Evolutionary conservation across 2,329 filamentous ascomycete genomes (phyloP).

Genomic region (Fusarium sp.): DNA sequence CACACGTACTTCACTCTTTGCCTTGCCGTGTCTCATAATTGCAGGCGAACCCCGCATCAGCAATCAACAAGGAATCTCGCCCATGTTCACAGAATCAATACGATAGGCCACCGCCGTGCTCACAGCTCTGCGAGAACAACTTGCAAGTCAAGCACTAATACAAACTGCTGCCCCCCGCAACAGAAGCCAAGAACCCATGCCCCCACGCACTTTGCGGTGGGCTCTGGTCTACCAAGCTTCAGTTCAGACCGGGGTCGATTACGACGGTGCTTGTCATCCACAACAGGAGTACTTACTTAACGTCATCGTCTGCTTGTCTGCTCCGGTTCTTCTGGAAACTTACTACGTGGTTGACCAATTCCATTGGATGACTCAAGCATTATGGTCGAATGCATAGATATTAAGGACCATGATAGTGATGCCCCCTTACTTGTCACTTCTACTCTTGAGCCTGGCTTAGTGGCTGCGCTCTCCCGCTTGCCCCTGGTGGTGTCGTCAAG

Average conservation of each 20-base stretch:
- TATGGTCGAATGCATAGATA: background rate
- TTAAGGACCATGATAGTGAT: background rate
- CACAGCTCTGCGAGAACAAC: background rate
- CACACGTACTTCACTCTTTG: conserved; percentile 14
- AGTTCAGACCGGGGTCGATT: conserved; percentile 4
- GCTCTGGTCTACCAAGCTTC: background rate
- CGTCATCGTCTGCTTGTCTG: conserved; percentile 20
- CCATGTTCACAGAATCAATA: conserved; percentile 8
- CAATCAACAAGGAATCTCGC: conserved; percentile 16
- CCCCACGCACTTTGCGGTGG: conserved; percentile 23
- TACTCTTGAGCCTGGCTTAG: background rate
- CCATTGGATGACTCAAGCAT: conserved; percentile 1
- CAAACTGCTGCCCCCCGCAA: background rate
- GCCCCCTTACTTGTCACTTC: background rate
- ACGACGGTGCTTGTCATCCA: conserved; percentile 8
- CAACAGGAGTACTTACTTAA: conserved; percentile 3
- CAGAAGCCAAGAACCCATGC: conserved; percentile 3
- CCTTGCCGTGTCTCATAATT: conserved; percentile 28
- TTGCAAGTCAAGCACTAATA: background rate
- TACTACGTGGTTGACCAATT: background rate
- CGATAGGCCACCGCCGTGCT: background rate
- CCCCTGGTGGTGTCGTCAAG: background rate
- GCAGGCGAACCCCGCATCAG: conserved; percentile 36
- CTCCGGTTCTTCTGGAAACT: conserved; percentile 18
- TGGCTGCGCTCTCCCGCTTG: background rate